Evolutionary conservation across 2,329 filamentous ascomycete genomes (phyloP), one percentile per base, ranked within the genome.

Genomic region (Diaporthe nobilis): DNA sequence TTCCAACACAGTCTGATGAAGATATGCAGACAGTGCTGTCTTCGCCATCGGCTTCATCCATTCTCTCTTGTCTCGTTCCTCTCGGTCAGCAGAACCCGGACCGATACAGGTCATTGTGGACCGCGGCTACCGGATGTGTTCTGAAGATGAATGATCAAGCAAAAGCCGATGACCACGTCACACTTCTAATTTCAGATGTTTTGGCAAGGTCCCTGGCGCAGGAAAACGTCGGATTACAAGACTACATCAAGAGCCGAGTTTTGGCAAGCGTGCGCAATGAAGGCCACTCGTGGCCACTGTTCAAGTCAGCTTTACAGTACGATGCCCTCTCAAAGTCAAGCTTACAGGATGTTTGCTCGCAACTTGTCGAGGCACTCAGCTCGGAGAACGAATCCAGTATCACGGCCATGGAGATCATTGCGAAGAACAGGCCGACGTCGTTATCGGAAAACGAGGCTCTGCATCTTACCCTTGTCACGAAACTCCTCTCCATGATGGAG

Each of bases 11-110:
- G 57, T 83, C 93, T 6, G 83, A 86, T 28, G 85, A 90, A 1
- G 86, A 92, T 76, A 85, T 93, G 20, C 85, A 89, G 0, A 84
- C 86, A 1, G 85, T 97, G 22, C 84, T 96, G 3, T 84, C 89
- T 2, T 95, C 94, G 0, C 90, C 94, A 0, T 96, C 95, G 1
- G 90, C 91, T 0, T 83, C 89, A 2, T 89, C 92, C 70, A 83
- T 98, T 0, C 85, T 95, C 10, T 90, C 92, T 0, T 90, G 92
- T 15, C 85, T 98, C 0, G 89, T 92, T 65, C 83, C 89, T 0
- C 85, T 92, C 55, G 88, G 89, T 1, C 81, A 83, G 53, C 85
- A 79, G 72, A 85, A 82, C 74, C 81, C 81, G 0, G 78, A 79
- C 0, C 80, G 82, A 0, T 89, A 88, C 71, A 80, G 82, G 13